Evolutionary conservation across 169 alveolate species (phyloP).

Genomic region (Miamiensis avidus): DNA sequence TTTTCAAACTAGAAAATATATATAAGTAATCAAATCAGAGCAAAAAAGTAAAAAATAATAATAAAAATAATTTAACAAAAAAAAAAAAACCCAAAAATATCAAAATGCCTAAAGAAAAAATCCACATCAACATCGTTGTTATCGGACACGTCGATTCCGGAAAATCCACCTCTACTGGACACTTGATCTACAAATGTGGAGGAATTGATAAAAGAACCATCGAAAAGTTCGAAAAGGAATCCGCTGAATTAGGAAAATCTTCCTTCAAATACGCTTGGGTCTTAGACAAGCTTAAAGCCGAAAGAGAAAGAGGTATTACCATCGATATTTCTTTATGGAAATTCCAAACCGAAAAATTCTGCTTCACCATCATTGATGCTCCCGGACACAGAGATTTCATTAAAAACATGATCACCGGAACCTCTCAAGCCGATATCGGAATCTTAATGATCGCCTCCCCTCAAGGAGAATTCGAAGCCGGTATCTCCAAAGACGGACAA

Average conservation of each 20-base stretch:
- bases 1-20: no score
- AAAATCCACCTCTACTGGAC: conserved; percentile 84
- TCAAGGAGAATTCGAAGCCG: conserved; percentile 98
- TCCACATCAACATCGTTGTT: conserved; percentile 80
- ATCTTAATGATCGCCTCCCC: conserved; percentile 97
- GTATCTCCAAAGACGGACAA: conserved; percentile 87
- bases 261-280: conserved; percentile 99
- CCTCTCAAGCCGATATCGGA: conserved; percentile 99
- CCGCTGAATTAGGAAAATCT: conserved; percentile 77
- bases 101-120: conserved; percentile 73
- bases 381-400: conserved; percentile 99
- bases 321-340: conserved; percentile 97
- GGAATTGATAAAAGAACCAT: conserved; percentile 84
- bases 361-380: conserved; percentile 99
- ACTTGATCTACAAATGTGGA: conserved; percentile 80
- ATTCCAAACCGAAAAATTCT: conserved; percentile 96
- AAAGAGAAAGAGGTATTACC: conserved; percentile 99
- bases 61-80: background rate
- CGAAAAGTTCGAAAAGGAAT: conserved; percentile 82
- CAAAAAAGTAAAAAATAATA: no score
- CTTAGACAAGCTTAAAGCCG: conserved; percentile 97
- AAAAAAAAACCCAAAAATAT: conserved; percentile 20
- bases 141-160: conserved; percentile 88
- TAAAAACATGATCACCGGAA: conserved; percentile 99
- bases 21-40: no score